Conservation (phyloP, 371 early-diverging fungal genomes). For the Fennellomyces sp. region DNA sequence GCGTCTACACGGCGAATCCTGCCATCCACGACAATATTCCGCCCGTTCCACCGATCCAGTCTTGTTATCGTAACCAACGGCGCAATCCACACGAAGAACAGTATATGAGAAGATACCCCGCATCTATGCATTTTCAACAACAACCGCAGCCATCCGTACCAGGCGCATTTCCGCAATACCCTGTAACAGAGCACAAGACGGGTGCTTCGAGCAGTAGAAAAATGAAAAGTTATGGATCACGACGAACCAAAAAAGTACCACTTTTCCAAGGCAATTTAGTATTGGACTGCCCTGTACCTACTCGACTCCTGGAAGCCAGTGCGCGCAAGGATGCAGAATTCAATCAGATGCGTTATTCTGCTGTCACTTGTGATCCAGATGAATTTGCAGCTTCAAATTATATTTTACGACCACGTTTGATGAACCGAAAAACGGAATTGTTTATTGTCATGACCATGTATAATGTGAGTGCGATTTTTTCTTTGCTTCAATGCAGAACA, state of each 20-base stretch:
- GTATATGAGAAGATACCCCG: not conserved
- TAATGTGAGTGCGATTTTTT: slow-evolving; percentile 30
- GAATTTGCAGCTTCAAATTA: slow-evolving; percentile 51
- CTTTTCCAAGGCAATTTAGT: slow-evolving; percentile 64
- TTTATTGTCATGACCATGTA: slow-evolving; percentile 78
- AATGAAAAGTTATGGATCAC: not conserved
- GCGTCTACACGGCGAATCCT: slow-evolving; percentile 4
- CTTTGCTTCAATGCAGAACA: not conserved
- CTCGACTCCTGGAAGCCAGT: slow-evolving; percentile 40
- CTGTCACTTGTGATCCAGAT: slow-evolving; percentile 67
- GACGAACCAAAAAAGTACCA: slow-evolving; percentile 38
- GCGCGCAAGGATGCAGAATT: slow-evolving; percentile 59
- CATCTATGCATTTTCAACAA: not conserved
- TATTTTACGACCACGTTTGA: slow-evolving; percentile 49
- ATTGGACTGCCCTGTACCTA: slow-evolving; percentile 55
- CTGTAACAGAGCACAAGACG: not conserved
- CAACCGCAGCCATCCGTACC: not conserved
- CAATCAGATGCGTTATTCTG: slow-evolving; percentile 73
- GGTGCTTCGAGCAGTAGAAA: no score
- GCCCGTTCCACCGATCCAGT: slow-evolving; percentile 6
- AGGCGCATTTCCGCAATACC: not conserved
- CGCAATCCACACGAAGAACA: not conserved
- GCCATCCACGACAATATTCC: slow-evolving; percentile 6
- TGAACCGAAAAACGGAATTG: slow-evolving; percentile 59
- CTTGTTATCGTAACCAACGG: not conserved